Evolutionary conservation across 225 moss, liverwort and hornwort genomes (phyloP).

Genomic region (Rhytidiadelphus loreus): DNA sequence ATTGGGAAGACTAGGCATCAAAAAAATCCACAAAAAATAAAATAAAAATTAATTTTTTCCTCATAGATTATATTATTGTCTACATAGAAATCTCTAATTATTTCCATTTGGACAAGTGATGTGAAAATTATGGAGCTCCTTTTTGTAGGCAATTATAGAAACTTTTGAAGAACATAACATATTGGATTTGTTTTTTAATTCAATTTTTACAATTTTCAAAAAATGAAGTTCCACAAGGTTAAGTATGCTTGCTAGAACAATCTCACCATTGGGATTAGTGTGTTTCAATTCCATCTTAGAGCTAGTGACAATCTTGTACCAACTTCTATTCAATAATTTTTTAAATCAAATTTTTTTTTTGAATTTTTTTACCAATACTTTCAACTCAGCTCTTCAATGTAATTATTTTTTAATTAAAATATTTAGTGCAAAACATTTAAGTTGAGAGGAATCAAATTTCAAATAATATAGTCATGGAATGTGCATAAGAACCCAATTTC

Average conservation of each 20-base stretch:
- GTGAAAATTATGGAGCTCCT: no score
- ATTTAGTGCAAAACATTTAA: not conserved
- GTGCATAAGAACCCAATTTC: not conserved
- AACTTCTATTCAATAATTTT: not conserved
- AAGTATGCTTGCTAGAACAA: not conserved
- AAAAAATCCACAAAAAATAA: no score
- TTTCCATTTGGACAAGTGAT: not conserved
- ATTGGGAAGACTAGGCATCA: no score
- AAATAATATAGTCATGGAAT: fast-evolving
- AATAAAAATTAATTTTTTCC: no score
- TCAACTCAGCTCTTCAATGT: not conserved
- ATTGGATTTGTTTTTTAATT: no score
- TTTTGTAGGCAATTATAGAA: not conserved
- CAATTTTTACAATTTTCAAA: not conserved
- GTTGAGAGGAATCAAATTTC: not conserved
- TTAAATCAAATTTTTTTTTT: no score
- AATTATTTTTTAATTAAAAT: not conserved
- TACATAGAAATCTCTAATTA: not conserved
- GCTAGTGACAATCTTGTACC: not conserved
- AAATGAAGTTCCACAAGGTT: not conserved
- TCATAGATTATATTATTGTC: not conserved
- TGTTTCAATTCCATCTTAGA: not conserved
- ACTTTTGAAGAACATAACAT: fast-evolving
- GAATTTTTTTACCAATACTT: not conserved
- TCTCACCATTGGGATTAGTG: fast-evolving